Evolutionary conservation across 179 eudicot genomes (phyloP), one percentile per base, ranked within the genome.

Genomic region (Silene noctiflora): DNA sequence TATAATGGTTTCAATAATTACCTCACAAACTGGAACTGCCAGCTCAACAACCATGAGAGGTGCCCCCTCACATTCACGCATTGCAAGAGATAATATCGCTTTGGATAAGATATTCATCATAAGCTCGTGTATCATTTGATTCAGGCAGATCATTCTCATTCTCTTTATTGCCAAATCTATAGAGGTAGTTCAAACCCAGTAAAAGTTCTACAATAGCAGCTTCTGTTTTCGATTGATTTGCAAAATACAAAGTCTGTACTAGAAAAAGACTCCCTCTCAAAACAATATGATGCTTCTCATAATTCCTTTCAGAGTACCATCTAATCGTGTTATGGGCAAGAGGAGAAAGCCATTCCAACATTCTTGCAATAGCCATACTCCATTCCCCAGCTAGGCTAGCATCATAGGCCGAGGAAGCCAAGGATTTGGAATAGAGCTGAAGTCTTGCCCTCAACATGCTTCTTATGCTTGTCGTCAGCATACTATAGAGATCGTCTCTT

Each of bases 271-370:
- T 81, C 6, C 84, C 83, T 66, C 73, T 78, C 3, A 80, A 48
- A 72, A 75, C 69, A 55, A 75, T 77, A 76, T 85, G 85, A 14
- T 83, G 88, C 81, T 85, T 83, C 79, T 85, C 88, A 25, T 78
- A 83, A 72, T 79, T 83, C 76, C 86, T 51, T 77, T 85, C 88
- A 6, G 86, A 85, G 63, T 85, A 86, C 88, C 88, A 85, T 78
- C 88, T 81, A 33, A 85, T 68, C 42, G 80, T 83, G 78, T 85
- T 83, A 77, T 85, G 88, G 24, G 88, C 84, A 68, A 85, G 85
- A 75, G 88, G 86, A 22, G 86, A 83, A 35, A 85, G 76, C 88
- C 86, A 85, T 44, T 85, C 88, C 78, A 85, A 77, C 73, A 85
- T 83, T 71, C 84, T 83, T 0, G 67, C 61, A 22, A 85, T 74